Conservation (phyloP, 139 green algal species). For the Yamagishiella unicocca region DNA sequence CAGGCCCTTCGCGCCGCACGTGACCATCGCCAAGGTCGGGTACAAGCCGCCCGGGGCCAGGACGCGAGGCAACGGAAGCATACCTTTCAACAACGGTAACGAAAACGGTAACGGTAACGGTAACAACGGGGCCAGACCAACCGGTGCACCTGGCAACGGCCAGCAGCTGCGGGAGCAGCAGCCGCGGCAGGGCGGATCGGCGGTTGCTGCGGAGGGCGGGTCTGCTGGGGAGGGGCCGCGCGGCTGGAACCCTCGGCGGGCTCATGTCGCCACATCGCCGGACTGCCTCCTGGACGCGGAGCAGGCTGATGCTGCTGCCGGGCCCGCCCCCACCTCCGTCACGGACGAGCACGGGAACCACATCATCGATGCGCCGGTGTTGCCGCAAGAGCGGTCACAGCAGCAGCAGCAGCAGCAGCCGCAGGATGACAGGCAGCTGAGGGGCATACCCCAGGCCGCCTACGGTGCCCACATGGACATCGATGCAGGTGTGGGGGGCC, state of each 20-base stretch:
- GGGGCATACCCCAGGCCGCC: neutral
- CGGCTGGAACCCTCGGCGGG: neutral
- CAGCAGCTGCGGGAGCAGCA: neutral
- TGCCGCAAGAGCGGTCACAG: neutral
- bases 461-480: constrained; percentile 9
- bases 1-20: constrained; percentile 17
- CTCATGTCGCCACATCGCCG: no score
- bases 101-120: neutral
- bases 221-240: neutral
- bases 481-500: neutral
- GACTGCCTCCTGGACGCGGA: no score
- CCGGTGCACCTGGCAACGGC: no score
- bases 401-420: neutral
- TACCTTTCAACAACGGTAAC: neutral
- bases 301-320: neutral
- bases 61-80: neutral
- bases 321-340: neutral
- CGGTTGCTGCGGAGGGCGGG: neutral
- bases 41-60: neutral
- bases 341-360: constrained; percentile 18
- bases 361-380: neutral
- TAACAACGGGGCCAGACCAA: no score
- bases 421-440: neutral
- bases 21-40: constrained; percentile 25
- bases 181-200: neutral